A percentile compares a stretch with the other conserved stretches of the same genome.
phyloP scores from a whole-genome alignment of 1,139 yeast species.

The Geotrichum cucujoidarum region DNA sequence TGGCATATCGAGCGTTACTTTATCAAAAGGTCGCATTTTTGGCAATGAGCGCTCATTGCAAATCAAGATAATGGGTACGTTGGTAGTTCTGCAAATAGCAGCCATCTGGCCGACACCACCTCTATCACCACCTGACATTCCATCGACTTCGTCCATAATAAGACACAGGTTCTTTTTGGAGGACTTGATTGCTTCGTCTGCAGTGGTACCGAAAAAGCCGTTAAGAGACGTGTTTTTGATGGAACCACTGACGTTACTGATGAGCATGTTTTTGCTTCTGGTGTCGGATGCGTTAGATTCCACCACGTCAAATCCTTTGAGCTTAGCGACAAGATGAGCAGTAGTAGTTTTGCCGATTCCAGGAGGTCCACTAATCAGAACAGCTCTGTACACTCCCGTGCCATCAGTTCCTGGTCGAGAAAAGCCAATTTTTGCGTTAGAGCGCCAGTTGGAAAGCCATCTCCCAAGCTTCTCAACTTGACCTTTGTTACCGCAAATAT shows the following conservation, averaged over 20 bases:
- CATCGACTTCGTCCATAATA: slow-evolving; percentile 98
- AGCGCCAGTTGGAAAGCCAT: slow-evolving; percentile 82
- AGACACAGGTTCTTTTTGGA: slow-evolving; percentile 58
- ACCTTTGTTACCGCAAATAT: slow-evolving; percentile 88
- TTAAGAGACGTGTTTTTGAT: slow-evolving; percentile 77
- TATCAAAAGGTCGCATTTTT: slow-evolving; percentile 93
- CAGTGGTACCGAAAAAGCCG: slow-evolving; percentile 53
- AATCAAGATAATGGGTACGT: slow-evolving; percentile 84
- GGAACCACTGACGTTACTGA: slow-evolving; percentile 62
- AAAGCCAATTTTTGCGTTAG: slow-evolving; percentile 51
- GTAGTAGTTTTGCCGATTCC: slow-evolving; percentile 97
- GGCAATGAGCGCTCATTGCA: slow-evolving; percentile 92
- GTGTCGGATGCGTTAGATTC: slow-evolving; percentile 95
- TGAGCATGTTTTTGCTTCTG: slow-evolving; percentile 71
- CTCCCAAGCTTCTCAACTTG: slow-evolving; percentile 57
- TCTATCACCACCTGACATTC: slow-evolving; percentile 98
- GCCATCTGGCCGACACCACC: slow-evolving; percentile 98
- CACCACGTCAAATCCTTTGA: slow-evolving; percentile 71
- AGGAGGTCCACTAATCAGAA: slow-evolving; percentile 85
- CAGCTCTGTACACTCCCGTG: slow-evolving; percentile 67
- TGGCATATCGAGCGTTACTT: slow-evolving; percentile 73
- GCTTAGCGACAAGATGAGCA: slow-evolving; percentile 78
- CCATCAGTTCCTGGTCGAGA: slow-evolving; percentile 52
- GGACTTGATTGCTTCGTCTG: slow-evolving; percentile 27
- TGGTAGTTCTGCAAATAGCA: slow-evolving; percentile 74